phyloP scores from a whole-genome alignment of 208 protist genomes.

The Leishmania major region DNA sequence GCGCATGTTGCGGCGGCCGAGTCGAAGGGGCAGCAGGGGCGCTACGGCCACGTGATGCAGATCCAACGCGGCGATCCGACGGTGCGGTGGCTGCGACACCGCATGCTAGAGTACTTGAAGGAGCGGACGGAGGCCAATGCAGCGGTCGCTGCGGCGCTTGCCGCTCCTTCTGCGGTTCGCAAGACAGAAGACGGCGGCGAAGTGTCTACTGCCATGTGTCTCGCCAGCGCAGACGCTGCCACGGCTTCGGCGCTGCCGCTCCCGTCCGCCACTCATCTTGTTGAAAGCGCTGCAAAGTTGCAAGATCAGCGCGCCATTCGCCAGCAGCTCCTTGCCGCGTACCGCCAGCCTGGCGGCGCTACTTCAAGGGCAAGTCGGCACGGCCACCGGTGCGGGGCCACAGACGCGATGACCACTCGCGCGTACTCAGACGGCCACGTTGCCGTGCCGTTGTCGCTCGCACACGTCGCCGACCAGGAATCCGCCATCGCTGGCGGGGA shows the following conservation, averaged over 20 bases:
- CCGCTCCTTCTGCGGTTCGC: background rate
- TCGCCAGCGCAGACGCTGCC: background rate
- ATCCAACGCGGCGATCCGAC: slow-evolving; percentile 50
- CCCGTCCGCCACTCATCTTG: background rate
- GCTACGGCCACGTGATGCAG: slow-evolving; percentile 46
- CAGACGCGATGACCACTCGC: background rate
- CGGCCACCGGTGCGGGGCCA: background rate
- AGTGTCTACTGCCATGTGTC: background rate
- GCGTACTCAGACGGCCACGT: background rate
- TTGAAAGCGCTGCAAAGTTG: background rate
- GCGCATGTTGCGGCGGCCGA: background rate
- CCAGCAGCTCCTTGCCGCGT: slow-evolving; percentile 17
- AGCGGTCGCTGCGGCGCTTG: background rate
- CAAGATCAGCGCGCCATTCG: slow-evolving; percentile 28
- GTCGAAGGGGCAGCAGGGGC: slow-evolving; percentile 2
- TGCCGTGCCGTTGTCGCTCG: background rate
- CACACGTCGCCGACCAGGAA: background rate
- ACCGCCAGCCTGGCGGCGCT: slow-evolving; percentile 13
- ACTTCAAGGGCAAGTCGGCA: background rate
- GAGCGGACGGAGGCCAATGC: slow-evolving; percentile 6
- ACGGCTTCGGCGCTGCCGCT: background rate
- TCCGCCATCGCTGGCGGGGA: background rate
- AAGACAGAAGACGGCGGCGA: background rate
- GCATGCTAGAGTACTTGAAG: slow-evolving; percentile 33
- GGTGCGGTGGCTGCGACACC: slow-evolving; percentile 44